Percentiles rank a stretch among this genome's conserved stretches.
phyloP scores from a whole-genome alignment of 2,329 filamentous ascomycete species.

The Pseudogymnoascus sp. region DNA sequence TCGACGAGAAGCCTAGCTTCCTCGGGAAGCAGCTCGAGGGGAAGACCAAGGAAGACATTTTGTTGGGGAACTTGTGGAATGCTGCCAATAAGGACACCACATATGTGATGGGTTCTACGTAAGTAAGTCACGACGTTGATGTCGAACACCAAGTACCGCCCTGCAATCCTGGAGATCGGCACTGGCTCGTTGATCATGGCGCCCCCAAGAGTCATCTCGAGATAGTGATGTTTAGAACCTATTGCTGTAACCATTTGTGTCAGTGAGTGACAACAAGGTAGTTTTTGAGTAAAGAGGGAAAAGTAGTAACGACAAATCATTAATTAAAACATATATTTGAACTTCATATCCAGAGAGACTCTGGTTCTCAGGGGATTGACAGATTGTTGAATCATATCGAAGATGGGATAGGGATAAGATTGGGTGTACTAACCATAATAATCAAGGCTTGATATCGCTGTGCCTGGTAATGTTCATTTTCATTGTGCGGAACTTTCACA shows the following conservation, averaged over 20 bases:
- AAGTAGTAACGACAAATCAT: slow-evolving; percentile 32
- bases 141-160: slow-evolving; percentile 85
- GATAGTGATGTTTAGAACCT: neutral
- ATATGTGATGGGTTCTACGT: slow-evolving; percentile 73
- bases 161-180: slow-evolving; percentile 71
- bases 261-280: slow-evolving; percentile 11
- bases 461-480: neutral
- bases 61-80: slow-evolving; percentile 90
- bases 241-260: neutral
- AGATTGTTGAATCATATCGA: slow-evolving; percentile 65
- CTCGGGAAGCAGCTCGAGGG: slow-evolving; percentile 82
- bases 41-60: slow-evolving; percentile 85
- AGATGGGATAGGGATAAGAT: neutral
- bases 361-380: slow-evolving; percentile 70
- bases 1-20: slow-evolving; percentile 77
- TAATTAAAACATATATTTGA: slow-evolving; percentile 43
- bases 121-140: slow-evolving; percentile 69
- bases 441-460: neutral
- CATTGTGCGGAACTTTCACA: neutral
- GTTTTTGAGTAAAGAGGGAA: neutral
- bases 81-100: slow-evolving; percentile 76
- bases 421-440: slow-evolving; percentile 13
- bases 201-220: slow-evolving; percentile 15
- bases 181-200: slow-evolving; percentile 43
- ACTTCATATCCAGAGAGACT: slow-evolving; percentile 33